Conservation (phyloP, 2,329 filamentous ascomycete genomes). For the Lomentospora prolificans region DNA sequence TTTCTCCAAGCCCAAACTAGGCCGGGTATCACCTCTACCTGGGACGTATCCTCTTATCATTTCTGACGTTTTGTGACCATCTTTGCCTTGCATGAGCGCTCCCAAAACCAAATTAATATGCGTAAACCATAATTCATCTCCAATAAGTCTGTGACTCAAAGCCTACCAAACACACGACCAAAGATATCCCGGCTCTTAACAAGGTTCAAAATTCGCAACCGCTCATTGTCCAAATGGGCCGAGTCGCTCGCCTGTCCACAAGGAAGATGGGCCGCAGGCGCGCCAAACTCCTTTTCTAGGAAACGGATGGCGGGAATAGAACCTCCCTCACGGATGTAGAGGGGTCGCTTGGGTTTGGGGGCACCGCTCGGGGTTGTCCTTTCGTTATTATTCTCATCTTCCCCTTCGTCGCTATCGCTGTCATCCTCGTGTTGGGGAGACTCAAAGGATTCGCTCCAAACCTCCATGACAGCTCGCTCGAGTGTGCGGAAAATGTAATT, state of each 20-base stretch:
- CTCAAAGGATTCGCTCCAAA: conserved; percentile 58
- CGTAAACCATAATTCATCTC: too few relatives aligned
- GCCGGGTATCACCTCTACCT: too few relatives aligned
- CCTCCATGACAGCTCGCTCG: conserved; percentile 72
- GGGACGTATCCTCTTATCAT: too few relatives aligned
- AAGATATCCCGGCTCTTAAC: conserved; percentile 91
- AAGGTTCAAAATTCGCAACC: conserved; percentile 78
- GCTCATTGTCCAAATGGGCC: conserved; percentile 90
- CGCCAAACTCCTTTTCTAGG: conserved; percentile 84
- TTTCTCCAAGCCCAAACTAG: background rate
- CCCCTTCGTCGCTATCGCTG: background rate
- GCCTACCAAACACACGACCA: conserved; percentile 61
- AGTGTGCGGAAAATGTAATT: conserved; percentile 88
- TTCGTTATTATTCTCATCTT: background rate
- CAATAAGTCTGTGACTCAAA: background rate
- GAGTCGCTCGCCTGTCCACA: conserved; percentile 92
- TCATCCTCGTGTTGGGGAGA: conserved; percentile 3
- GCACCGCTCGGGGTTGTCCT: conserved; percentile 7
- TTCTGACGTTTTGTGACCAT: too few relatives aligned
- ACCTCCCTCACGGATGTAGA: conserved; percentile 93
- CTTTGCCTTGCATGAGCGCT: too few relatives aligned
- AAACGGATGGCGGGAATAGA: conserved; percentile 93
- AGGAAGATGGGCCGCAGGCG: conserved; percentile 83
- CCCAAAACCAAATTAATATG: too few relatives aligned
- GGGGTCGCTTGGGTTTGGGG: conserved; percentile 46